phyloP scores from a whole-genome alignment of 305 asterid genomes.

The Fraxinus platypoda region DNA sequence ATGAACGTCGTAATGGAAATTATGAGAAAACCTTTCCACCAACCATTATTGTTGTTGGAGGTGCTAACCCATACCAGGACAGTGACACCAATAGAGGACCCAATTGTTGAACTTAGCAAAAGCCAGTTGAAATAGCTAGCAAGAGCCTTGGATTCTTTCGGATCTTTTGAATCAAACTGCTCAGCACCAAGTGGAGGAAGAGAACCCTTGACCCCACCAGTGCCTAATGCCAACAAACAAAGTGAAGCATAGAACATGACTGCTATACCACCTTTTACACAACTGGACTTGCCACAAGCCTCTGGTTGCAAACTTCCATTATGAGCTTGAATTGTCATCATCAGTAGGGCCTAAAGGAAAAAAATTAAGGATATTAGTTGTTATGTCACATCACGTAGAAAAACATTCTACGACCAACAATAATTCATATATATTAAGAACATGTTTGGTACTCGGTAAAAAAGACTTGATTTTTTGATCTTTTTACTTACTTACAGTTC shows the following conservation, averaged over 20 bases:
- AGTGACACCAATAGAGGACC: slow-evolving; percentile 44
- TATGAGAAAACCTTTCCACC: slow-evolving; percentile 66
- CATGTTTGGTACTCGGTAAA: background rate
- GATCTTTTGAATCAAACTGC: slow-evolving; percentile 45
- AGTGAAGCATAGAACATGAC: slow-evolving; percentile 47
- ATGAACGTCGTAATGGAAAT: slow-evolving; percentile 28
- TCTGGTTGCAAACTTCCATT: slow-evolving; percentile 40
- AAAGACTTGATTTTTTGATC: background rate
- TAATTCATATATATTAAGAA: background rate
- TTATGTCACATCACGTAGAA: slow-evolving; percentile 26
- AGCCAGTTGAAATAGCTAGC: slow-evolving; percentile 63
- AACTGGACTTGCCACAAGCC: slow-evolving; percentile 45
- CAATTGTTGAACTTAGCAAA: slow-evolving; percentile 41
- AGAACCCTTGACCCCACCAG: slow-evolving; percentile 53
- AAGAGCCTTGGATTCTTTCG: slow-evolving; percentile 45
- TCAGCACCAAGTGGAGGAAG: slow-evolving; percentile 64
- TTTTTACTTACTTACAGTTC: too few species aligned
- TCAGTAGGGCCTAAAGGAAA: slow-evolving; percentile 38
- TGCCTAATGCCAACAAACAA: slow-evolving; percentile 46
- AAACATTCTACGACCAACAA: slow-evolving; percentile 24
- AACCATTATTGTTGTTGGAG: slow-evolving; percentile 42
- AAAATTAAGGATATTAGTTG: slow-evolving; percentile 17
- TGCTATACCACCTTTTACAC: slow-evolving; percentile 39
- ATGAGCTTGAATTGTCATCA: slow-evolving; percentile 66
- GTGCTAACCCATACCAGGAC: slow-evolving; percentile 49